phyloP scores from a whole-genome alignment of 1,284 basidiomycete species.

The Coniophora puteana region DNA sequence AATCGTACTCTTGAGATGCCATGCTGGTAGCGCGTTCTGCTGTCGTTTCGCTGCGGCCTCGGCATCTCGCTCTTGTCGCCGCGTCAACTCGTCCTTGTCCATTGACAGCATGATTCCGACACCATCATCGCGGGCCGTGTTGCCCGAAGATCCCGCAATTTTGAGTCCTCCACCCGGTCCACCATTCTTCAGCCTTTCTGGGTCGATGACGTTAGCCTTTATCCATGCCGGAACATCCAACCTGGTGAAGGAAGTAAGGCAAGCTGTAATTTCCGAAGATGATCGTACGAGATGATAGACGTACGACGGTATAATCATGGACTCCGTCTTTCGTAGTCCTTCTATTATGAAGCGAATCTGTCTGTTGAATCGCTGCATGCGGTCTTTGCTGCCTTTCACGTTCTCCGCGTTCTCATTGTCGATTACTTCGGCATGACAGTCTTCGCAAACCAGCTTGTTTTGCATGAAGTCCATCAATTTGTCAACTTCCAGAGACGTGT shows the following conservation, averaged over 20 bases:
- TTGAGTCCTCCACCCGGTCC: conserved; percentile 57
- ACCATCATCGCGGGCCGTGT: conserved; percentile 62
- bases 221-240: conserved; percentile 84
- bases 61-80: conserved; percentile 61
- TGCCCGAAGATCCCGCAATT: conserved; percentile 65
- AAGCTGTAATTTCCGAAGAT: conserved; percentile 1
- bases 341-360: conserved; percentile 88
- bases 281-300: conserved; percentile 25
- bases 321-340: conserved; percentile 85
- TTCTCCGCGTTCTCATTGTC: conserved; percentile 92
- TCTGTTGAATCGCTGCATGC: conserved; percentile 93
- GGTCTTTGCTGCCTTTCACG: conserved; percentile 82
- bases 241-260: conserved; percentile 33
- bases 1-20: conserved; percentile 95
- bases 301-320: conserved; percentile 79
- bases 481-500: conserved; percentile 84
- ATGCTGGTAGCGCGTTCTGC: conserved; percentile 89
- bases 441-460: conserved; percentile 72
- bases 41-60: conserved; percentile 75
- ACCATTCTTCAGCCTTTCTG: conserved; percentile 50
- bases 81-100: conserved; percentile 76
- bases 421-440: conserved; percentile 76
- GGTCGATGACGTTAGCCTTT: conserved; percentile 58
- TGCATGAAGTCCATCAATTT: conserved; percentile 70
- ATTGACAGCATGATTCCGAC: conserved; percentile 78